Percentiles rank a stretch among this genome's conserved stretches.
Evolutionary conservation across 805 yeast genomes (phyloP).

Genomic region (Barnettozyma wickerhamii): DNA sequence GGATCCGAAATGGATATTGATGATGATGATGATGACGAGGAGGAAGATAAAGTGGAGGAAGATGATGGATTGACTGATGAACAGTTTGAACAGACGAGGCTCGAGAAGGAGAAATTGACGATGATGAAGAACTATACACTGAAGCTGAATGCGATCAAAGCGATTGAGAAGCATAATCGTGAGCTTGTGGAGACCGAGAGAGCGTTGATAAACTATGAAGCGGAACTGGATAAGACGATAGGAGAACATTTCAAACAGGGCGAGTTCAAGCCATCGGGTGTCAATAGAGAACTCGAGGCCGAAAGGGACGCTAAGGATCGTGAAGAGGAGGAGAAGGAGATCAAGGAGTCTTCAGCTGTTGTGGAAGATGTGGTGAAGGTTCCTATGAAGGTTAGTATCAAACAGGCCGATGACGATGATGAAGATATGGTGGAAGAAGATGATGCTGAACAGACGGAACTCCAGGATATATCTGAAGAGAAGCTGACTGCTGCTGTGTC

Average conservation of each 20-base stretch:
- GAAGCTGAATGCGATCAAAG: constrained; percentile 14
- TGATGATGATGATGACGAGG: constrained; percentile 16
- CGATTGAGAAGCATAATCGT: constrained; percentile 14
- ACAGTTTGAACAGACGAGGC: constrained; percentile 27
- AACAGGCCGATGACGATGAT: constrained; percentile 4
- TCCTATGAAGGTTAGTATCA: constrained; percentile 5
- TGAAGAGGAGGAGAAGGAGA: constrained; percentile 29
- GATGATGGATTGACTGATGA: constrained; percentile 31
- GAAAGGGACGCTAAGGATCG: constrained; percentile 37
- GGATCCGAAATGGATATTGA: constrained; percentile 22
- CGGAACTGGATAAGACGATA: constrained; percentile 30
- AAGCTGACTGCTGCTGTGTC: constrained; percentile 18
- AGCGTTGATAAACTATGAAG: constrained; percentile 32
- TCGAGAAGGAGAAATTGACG: constrained; percentile 20
- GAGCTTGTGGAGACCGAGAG: constrained; percentile 23
- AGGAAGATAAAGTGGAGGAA: constrained; percentile 17
- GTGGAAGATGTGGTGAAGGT: background rate
- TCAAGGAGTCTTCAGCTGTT: background rate
- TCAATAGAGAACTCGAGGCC: constrained; percentile 35
- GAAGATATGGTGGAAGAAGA: constrained; percentile 13
- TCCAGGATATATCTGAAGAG: constrained; percentile 5
- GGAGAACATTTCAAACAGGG: constrained; percentile 15
- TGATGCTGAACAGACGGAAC: constrained; percentile 4
- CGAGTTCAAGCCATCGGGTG: constrained; percentile 17
- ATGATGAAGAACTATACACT: constrained; percentile 19